Base-by-base conservation (phyloP, 83 land plant genomes). In the Isoetes engelmannii region DNA sequence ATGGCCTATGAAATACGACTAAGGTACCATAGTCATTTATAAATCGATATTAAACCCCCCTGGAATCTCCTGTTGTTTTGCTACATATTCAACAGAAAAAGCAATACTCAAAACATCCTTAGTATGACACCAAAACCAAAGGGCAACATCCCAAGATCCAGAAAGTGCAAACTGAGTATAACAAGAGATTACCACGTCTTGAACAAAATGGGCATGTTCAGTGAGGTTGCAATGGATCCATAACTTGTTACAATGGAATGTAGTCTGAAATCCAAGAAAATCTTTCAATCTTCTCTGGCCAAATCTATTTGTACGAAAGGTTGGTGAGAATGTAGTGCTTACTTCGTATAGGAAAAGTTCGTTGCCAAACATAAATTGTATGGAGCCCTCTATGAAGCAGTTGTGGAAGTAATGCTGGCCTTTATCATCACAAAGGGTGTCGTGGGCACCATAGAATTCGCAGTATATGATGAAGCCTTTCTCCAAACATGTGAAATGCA, bases 81-180 rank as follows among this genome's bases (percentile, higher is more conserved):
- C 89, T 42, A 92, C 80, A 59, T 89, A 87, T 61, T 89, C 94
- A 47, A 81, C 48, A 37, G 94, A 89, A 77, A 89, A 89, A 37
- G 94, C 92, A 8, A 90, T 93, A 68, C 80, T 74, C 60, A 90
- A 81, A 6, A 90, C 94, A 41, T 89, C 94, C 78, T 89, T 87
- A 67, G 85, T 66, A 75, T 89, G 94, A 15, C 94, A 92, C 95
- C 95, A 90, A 41, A 90, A 85, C 44, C 95, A 86, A 69, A 90
- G 85, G 73, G 96, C 84, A 19, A 80, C 80, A 79, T 91, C 95
- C 96, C 91, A 92, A 54, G 90, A 84, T 1, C 91, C 93, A 12
- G 96, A 92, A 48, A 92, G 91, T 4, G 97, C 97, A 76, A 89
- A 92, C 89, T 84, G 87, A 19, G 86, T 86, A 47, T 91, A 90